phyloP scores from a whole-genome alignment of 345 rosid genomes.

The Citrus sinensis region DVS_A1.0 CM039163.1:46846501-46847000 shows the following conservation, averaged over 20 bases:
- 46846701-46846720: background rate
- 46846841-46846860: conserved; percentile 55
- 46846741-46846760: background rate
- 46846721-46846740: background rate
- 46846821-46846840: conserved; percentile 74
- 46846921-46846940: background rate
- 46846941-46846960: conserved; percentile 9
- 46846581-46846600: conserved; percentile 73
- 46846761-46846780: conserved; percentile 6
- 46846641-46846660: conserved; percentile 42
- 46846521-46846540: conserved; percentile 8
- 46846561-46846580: conserved; percentile 49
- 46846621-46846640: conserved; percentile 63
- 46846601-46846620: conserved; percentile 71
- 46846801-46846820: conserved; percentile 80
- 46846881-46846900: conserved; percentile 20
- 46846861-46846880: conserved; percentile 22
- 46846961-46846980: conserved; percentile 14
- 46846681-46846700: conserved; percentile 71
- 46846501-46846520: conserved; percentile 15
- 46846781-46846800: conserved; percentile 86
- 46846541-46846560: conserved; percentile 30
- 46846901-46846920: background rate
- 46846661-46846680: conserved; percentile 58
- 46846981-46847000: conserved; percentile 21